phyloP scores from a whole-genome alignment of 768 basidiomycete species.

The Boletus insuetus region DNA sequence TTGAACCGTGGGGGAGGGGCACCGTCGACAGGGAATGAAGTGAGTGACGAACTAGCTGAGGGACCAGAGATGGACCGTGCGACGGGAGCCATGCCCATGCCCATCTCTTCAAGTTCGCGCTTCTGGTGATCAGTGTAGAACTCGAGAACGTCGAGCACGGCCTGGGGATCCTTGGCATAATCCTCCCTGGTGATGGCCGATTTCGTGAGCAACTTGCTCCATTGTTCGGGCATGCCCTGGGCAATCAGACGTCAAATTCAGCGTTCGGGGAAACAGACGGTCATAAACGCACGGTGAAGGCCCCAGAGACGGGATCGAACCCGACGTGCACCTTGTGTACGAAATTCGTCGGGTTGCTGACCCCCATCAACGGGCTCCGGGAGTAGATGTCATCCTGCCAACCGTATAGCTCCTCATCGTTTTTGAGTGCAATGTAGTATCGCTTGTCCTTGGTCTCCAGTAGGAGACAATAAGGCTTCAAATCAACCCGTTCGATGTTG shows the following conservation, averaged over 20 bases:
- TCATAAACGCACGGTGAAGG: conserved; percentile 76
- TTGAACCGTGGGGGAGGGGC: conserved; percentile 76
- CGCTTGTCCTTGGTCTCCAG: conserved; percentile 84
- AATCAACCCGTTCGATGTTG: conserved; percentile 87
- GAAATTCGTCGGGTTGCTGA: conserved; percentile 94
- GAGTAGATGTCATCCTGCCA: conserved; percentile 98
- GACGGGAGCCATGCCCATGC: conserved; percentile 32
- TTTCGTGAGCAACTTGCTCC: conserved; percentile 95
- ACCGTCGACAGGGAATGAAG: conserved; percentile 33
- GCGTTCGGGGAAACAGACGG: neutral
- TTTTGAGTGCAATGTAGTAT: conserved; percentile 80
- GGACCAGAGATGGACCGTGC: conserved; percentile 20
- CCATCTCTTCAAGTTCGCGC: conserved; percentile 77
- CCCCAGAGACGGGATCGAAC: conserved; percentile 90
- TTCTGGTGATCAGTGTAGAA: conserved; percentile 99
- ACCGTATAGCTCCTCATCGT: conserved; percentile 94
- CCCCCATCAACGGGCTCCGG: conserved; percentile 88
- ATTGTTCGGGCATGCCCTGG: conserved; percentile 95
- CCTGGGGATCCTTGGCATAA: conserved; percentile 95
- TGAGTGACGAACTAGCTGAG: conserved; percentile 30
- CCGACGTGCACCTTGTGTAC: conserved; percentile 99
- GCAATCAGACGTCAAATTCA: neutral
- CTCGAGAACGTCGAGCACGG: conserved; percentile 94
- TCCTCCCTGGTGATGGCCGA: conserved; percentile 98
- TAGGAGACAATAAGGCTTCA: conserved; percentile 91